A percentile compares a stretch with the other conserved stretches of the same genome.
Evolutionary conservation across 148 eudicot genomes (phyloP).

Genomic region (Pouteria glomerata): DNA sequence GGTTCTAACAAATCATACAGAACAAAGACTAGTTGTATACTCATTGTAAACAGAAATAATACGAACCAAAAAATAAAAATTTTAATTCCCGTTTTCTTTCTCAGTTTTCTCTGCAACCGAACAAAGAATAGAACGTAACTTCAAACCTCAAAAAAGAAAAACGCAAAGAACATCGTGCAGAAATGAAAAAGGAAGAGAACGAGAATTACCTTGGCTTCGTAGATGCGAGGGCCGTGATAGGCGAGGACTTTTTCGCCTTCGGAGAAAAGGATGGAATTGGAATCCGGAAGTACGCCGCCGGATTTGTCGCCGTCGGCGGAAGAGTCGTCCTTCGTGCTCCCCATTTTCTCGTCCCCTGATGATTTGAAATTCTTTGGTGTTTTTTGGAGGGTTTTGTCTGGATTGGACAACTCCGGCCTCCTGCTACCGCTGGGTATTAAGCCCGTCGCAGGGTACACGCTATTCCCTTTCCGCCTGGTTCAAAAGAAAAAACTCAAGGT

Average conservation of each 20-base stretch:
- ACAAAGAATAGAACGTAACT: too few relatives aligned
- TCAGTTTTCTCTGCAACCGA: neutral
- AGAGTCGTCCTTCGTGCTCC: slow-evolving; percentile 69
- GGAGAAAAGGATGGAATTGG: slow-evolving; percentile 40
- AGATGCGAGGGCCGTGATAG: slow-evolving; percentile 92
- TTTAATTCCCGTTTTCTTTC: neutral
- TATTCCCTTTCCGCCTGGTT: neutral
- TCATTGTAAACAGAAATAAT: neutral
- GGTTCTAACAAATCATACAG: neutral
- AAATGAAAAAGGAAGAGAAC: neutral
- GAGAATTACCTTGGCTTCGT: slow-evolving; percentile 76
- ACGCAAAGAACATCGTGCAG: neutral
- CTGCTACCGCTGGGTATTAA: neutral
- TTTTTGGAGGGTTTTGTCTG: neutral
- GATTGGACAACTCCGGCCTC: neutral
- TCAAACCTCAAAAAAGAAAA: neutral
- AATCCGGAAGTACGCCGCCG: slow-evolving; percentile 47
- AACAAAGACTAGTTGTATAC: too few relatives aligned
- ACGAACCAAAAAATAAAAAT: neutral
- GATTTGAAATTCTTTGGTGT: neutral
- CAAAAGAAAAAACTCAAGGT: neutral
- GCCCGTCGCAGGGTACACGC: too few relatives aligned
- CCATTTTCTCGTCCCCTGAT: slow-evolving; percentile 37
- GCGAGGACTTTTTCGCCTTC: slow-evolving; percentile 94
- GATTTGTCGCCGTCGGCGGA: slow-evolving; percentile 56